phyloP scores from a whole-genome alignment of 1,139 yeast species.

The Geotrichum reessii region DNA sequence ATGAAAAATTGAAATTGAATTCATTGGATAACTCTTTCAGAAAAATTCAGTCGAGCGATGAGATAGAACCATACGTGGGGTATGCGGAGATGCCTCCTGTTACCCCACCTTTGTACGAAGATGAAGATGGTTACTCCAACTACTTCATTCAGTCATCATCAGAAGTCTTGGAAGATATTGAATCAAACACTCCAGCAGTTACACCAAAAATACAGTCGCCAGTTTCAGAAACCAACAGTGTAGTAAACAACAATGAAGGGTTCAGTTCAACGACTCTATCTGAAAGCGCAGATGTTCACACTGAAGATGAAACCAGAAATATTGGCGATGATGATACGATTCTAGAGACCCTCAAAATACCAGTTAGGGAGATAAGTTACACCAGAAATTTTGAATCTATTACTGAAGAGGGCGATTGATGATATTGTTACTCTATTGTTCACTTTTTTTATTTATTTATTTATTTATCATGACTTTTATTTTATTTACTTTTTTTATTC shows the following conservation, averaged over 20 bases:
- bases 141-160: background rate
- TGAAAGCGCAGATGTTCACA: background rate
- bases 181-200: background rate
- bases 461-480: background rate
- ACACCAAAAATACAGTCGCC: background rate
- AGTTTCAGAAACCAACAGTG: background rate
- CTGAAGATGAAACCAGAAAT: background rate
- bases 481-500: background rate
- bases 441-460: background rate
- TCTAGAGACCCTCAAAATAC: background rate
- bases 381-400: background rate
- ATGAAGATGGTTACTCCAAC: slow-evolving; percentile 15
- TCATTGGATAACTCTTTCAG: background rate
- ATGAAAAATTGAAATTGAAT: background rate
- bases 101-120: slow-evolving; percentile 14
- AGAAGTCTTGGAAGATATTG: background rate
- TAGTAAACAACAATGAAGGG: background rate
- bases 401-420: slow-evolving; percentile 3
- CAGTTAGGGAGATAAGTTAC: background rate
- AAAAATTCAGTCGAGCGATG: background rate
- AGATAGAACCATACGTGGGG: background rate
- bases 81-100: background rate
- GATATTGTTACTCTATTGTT: too few relatives aligned
- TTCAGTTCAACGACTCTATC: background rate
- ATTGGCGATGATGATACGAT: background rate